A percentile compares a stretch with the other conserved stretches of the same genome.
phyloP scores from a whole-genome alignment of 2,329 filamentous ascomycete genomes.

The Fusarium verrucosum region DNA sequence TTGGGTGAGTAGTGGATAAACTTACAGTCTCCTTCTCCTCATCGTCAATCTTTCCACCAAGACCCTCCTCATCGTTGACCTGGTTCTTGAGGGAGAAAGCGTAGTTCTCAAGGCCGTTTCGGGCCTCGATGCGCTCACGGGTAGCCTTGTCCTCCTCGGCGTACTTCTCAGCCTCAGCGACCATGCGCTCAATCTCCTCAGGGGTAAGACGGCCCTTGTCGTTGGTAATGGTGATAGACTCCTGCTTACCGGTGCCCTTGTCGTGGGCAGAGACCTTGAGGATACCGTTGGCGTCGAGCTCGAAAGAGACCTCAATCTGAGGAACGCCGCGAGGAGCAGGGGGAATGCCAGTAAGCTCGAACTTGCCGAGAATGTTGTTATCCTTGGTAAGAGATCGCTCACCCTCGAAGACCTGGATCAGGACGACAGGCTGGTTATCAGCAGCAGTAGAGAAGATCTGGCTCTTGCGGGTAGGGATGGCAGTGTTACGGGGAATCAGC shows the following conservation, averaged over 20 bases:
- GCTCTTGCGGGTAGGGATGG: constrained; percentile 94
- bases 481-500: constrained; percentile 92
- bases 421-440: constrained; percentile 94
- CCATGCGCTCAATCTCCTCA: constrained; percentile 99
- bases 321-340: constrained; percentile 95
- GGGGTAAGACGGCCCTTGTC: constrained; percentile 97
- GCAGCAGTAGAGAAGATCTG: constrained; percentile 98
- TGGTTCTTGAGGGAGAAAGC: constrained; percentile 99
- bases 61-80: constrained; percentile 94
- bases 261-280: constrained; percentile 95
- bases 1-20: constrained; percentile 37
- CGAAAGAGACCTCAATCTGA: constrained; percentile 97
- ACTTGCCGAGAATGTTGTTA: constrained; percentile 97
- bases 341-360: constrained; percentile 95
- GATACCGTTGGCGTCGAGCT: constrained; percentile 98
- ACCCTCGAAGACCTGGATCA: constrained; percentile 96
- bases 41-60: constrained; percentile 97
- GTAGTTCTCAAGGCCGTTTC: constrained; percentile 98
- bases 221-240: constrained; percentile 99
- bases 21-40: constrained; percentile 96
- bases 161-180: constrained; percentile 97
- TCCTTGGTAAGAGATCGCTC: constrained; percentile 95
- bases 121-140: constrained; percentile 94
- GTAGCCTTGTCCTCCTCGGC: constrained; percentile 99
- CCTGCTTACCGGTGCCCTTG: constrained; percentile 97